Percentiles rank a stretch among this genome's conserved stretches.
Conservation (phyloP, 768 basidiomycete genomes). For the Podaxis pistillaris region DNA sequence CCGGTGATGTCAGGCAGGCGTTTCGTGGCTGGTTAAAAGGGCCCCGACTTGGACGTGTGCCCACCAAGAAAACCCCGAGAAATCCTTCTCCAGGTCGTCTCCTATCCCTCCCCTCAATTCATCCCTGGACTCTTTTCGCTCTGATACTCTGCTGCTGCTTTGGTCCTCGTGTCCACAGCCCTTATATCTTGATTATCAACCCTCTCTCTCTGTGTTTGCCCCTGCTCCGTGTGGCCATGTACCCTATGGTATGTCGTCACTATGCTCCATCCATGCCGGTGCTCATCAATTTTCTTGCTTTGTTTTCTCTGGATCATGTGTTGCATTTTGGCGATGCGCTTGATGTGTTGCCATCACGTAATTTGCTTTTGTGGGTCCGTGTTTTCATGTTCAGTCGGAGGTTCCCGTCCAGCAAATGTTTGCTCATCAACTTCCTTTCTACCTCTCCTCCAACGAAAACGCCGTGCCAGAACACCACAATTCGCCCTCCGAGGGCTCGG, state of each 20-base stretch:
- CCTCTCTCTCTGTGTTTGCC: not conserved
- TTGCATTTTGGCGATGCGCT: not conserved
- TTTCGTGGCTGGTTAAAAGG: not conserved
- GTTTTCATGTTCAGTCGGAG: slow-evolving; percentile 5
- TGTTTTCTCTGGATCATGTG: slow-evolving; percentile 1
- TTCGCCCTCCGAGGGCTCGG: slow-evolving; percentile 11
- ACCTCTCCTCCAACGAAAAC: slow-evolving; percentile 5
- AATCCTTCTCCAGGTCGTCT: not conserved
- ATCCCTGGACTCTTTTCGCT: not conserved
- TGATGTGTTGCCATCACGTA: not conserved
- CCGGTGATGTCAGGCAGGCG: not conserved
- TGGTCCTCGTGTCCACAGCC: not conserved
- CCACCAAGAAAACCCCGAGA: not conserved
- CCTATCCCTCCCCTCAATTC: not conserved
- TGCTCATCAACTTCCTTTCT: not conserved
- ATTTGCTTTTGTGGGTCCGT: slow-evolving; percentile 14
- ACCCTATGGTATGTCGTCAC: not conserved
- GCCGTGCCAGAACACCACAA: slow-evolving; percentile 10
- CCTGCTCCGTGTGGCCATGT: not conserved
- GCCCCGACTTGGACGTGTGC: not conserved
- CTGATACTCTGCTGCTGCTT: not conserved
- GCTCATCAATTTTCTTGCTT: slow-evolving; percentile 5
- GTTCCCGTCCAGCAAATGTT: slow-evolving; percentile 8
- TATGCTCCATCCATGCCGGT: not conserved
- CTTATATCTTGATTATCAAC: not conserved